Percentiles rank a stretch among this genome's conserved stretches.
phyloP scores from a whole-genome alignment of 2,329 filamentous ascomycete species.

The Pseudogymnoascus sp. region DNA sequence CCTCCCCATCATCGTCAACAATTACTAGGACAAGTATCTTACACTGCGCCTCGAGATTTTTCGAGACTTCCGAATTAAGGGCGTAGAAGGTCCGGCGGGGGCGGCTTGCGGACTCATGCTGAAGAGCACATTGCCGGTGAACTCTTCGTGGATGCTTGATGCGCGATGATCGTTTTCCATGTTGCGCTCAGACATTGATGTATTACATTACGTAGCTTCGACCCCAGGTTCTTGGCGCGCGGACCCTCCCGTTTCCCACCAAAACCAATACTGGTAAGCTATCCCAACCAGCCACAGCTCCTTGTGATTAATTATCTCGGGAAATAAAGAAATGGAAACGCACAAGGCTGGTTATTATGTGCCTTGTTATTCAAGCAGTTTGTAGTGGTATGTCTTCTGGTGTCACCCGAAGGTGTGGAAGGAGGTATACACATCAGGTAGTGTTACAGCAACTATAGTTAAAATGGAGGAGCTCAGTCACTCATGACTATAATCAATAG shows the following conservation, averaged over 20 bases:
- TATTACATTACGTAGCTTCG: background rate
- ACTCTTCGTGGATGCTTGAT: background rate
- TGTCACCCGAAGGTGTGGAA: background rate
- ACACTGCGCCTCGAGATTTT: constrained; percentile 21
- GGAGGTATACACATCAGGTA: background rate
- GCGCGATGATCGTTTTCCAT: background rate
- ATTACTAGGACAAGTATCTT: constrained; percentile 13
- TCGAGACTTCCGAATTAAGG: constrained; percentile 16
- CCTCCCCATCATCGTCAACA: constrained; percentile 29
- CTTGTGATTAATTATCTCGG: background rate
- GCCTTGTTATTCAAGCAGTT: background rate
- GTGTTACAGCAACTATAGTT: background rate
- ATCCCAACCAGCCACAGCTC: background rate
- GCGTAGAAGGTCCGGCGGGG: constrained; percentile 20
- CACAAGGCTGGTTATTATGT: background rate
- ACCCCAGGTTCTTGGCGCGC: constrained; percentile 5
- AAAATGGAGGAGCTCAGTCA: background rate
- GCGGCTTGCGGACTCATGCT: constrained; percentile 25
- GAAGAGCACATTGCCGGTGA: constrained; percentile 3
- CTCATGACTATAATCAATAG: background rate
- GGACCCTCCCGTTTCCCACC: background rate
- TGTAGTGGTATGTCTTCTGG: background rate
- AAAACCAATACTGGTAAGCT: background rate
- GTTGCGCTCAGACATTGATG: background rate
- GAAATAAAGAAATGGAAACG: background rate